Evolutionary conservation across 805 yeast genomes (phyloP).

Genomic region (Candida montana): DNA sequence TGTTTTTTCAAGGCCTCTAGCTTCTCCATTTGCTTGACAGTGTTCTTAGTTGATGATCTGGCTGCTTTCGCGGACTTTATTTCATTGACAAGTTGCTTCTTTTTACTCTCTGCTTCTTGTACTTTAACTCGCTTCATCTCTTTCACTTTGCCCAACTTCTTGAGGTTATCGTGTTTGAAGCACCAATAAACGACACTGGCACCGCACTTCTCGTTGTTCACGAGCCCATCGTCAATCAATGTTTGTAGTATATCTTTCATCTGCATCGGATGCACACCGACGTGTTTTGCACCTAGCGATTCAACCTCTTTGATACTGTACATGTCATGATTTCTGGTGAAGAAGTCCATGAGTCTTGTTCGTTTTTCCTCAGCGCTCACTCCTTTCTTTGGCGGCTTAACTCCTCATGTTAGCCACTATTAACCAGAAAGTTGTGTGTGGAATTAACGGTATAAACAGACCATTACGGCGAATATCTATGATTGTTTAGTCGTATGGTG

Average conservation of each 20-base stretch:
- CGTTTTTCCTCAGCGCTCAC: slow-evolving; percentile 37
- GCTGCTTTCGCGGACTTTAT: slow-evolving; percentile 10
- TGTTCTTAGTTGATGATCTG: neutral
- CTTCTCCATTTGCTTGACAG: slow-evolving; percentile 8
- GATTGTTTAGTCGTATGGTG: too few relatives aligned
- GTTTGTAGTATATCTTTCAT: slow-evolving; percentile 45
- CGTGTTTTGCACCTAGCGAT: slow-evolving; percentile 34
- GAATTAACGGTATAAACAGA: neutral
- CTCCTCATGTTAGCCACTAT: too few relatives aligned
- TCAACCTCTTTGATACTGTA: slow-evolving; percentile 50
- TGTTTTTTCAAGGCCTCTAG: slow-evolving; percentile 9
- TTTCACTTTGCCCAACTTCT: slow-evolving; percentile 14
- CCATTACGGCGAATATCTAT: neutral
- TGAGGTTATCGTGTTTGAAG: slow-evolving; percentile 31
- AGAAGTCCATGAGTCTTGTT: slow-evolving; percentile 31
- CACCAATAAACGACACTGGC: slow-evolving; percentile 47
- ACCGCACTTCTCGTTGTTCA: slow-evolving; percentile 53
- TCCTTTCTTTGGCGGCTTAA: slow-evolving; percentile 24
- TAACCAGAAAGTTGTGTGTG: neutral
- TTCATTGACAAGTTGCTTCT: slow-evolving; percentile 1
- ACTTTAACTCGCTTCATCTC: slow-evolving; percentile 2
- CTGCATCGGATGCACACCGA: slow-evolving; percentile 48
- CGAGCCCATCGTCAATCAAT: slow-evolving; percentile 44
- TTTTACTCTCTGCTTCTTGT: slow-evolving; percentile 12
- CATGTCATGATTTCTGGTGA: slow-evolving; percentile 35